Conservation (phyloP, 306 rosid genomes). For the Cucurbita argyrosperma region DNA sequence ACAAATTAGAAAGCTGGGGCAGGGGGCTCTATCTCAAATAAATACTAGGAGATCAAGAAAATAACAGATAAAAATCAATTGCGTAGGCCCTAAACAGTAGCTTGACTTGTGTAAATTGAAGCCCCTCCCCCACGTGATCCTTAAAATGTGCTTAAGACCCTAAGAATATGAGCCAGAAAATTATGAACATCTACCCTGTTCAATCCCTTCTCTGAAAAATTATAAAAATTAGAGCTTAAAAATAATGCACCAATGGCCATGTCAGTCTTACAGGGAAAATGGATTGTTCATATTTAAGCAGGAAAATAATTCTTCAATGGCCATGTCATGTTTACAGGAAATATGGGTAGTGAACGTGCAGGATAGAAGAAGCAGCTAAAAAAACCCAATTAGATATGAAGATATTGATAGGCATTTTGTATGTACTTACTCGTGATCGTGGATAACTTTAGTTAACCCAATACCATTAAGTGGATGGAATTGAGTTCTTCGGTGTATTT, state of each 20-base stretch:
- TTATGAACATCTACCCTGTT: not conserved
- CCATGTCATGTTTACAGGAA: not conserved
- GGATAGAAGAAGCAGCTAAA: not conserved
- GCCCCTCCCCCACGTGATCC: not conserved
- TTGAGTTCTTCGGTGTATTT: conserved; percentile 60
- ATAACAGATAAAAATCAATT: not conserved
- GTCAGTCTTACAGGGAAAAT: not conserved
- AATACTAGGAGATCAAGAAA: not conserved
- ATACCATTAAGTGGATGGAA: conserved; percentile 41
- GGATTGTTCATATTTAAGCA: not conserved
- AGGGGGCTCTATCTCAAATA: not conserved
- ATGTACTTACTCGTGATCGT: conserved; percentile 75
- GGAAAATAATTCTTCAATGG: not conserved
- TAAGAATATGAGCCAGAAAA: not conserved
- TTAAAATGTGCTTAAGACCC: not conserved
- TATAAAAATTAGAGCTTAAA: not conserved
- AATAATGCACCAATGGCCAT: not conserved
- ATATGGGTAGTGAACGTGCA: not conserved
- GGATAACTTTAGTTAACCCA: conserved; percentile 47
- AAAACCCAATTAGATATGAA: not conserved
- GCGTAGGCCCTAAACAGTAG: not conserved
- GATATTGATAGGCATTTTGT: not conserved
- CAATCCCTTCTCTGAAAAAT: not conserved
- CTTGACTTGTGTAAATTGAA: too few relatives aligned
- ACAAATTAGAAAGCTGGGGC: not conserved